A percentile compares a stretch with the other conserved stretches of the same genome.
Evolutionary conservation across 2,329 filamentous ascomycete genomes (phyloP).

Genomic region (Ceratocystis cubensis): DNA sequence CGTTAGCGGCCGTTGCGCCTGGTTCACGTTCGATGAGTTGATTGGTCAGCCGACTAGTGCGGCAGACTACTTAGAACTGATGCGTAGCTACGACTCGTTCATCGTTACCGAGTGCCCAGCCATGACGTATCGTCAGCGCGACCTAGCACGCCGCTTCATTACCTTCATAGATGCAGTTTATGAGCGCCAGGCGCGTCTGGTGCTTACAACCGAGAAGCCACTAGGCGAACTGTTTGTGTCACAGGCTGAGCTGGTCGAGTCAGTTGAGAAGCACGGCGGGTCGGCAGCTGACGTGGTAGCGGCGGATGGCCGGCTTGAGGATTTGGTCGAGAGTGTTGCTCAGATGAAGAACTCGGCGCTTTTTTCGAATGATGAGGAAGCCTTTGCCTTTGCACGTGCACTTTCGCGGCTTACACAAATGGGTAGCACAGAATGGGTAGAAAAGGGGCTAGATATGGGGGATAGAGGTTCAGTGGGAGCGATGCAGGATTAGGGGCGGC

Average conservation of each 20-base stretch:
- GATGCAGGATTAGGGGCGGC: conserved; percentile 43
- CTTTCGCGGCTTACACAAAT: conserved; percentile 78
- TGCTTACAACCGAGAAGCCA: conserved; percentile 79
- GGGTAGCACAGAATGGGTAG: conserved; percentile 91
- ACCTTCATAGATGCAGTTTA: conserved; percentile 97
- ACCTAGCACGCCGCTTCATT: conserved; percentile 85
- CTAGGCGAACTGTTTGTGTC: conserved; percentile 78
- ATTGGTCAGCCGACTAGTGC: conserved; percentile 81
- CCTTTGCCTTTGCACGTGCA: conserved; percentile 88
- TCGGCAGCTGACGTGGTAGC: conserved; percentile 24
- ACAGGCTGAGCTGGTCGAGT: conserved; percentile 52
- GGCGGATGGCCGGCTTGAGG: conserved; percentile 58
- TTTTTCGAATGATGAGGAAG: conserved; percentile 90
- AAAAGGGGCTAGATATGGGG: conserved; percentile 60
- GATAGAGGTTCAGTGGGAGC: conserved; percentile 51
- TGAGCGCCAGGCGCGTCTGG: conserved; percentile 82
- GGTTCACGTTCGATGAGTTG: conserved; percentile 86
- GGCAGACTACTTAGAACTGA: conserved; percentile 88
- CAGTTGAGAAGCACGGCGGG: conserved; percentile 40
- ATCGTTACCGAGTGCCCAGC: conserved; percentile 82
- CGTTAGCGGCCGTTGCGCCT: conserved; percentile 76
- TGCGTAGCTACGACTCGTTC: conserved; percentile 81
- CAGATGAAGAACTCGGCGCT: conserved; percentile 75
- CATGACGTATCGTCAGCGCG: conserved; percentile 77
- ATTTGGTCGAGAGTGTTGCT: conserved; percentile 71